phyloP scores from a whole-genome alignment of 768 basidiomycete species.

The Tremella fuciformis region DNA sequence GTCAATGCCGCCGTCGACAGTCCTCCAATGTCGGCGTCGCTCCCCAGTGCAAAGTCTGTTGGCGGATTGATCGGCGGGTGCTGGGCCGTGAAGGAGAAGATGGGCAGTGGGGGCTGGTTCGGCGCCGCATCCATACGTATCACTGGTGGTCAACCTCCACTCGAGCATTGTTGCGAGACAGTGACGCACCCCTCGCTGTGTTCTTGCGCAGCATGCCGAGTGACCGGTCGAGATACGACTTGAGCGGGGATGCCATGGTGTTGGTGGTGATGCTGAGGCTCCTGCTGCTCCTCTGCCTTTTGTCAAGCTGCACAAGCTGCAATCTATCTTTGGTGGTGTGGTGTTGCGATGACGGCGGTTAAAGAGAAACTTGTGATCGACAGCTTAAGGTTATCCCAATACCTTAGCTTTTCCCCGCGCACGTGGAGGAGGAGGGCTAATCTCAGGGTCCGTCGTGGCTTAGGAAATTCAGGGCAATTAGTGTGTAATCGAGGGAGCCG shows the following conservation, averaged over 20 bases:
- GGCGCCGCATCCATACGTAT: conserved; percentile 36
- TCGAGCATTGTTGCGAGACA: neutral
- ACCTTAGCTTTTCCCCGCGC: too few species aligned
- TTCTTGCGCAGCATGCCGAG: conserved; percentile 37
- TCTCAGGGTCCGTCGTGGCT: too few species aligned
- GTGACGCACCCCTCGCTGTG: conserved; percentile 36
- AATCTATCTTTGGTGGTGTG: too few species aligned
- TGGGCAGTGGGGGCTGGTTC: conserved; percentile 27
- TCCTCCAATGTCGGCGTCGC: conserved; percentile 85
- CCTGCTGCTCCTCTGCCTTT: too few species aligned
- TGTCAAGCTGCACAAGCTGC: too few species aligned
- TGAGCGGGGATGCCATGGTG: conserved; percentile 33
- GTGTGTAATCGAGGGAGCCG: too few species aligned
- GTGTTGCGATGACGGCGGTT: too few species aligned
- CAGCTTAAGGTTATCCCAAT: too few species aligned
- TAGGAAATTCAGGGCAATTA: too few species aligned
- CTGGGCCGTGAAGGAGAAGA: conserved; percentile 34
- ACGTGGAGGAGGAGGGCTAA: too few species aligned
- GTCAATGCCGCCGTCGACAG: conserved; percentile 38
- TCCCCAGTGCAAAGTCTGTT: conserved; percentile 69
- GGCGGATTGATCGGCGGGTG: conserved; percentile 53
- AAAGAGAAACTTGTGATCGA: neutral
- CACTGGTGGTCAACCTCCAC: conserved; percentile 16
- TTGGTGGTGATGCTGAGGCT: neutral
- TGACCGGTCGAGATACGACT: conserved; percentile 43